Evolutionary conservation across 768 basidiomycete genomes (phyloP).

Genomic region (Mycena galericulata): DNA sequence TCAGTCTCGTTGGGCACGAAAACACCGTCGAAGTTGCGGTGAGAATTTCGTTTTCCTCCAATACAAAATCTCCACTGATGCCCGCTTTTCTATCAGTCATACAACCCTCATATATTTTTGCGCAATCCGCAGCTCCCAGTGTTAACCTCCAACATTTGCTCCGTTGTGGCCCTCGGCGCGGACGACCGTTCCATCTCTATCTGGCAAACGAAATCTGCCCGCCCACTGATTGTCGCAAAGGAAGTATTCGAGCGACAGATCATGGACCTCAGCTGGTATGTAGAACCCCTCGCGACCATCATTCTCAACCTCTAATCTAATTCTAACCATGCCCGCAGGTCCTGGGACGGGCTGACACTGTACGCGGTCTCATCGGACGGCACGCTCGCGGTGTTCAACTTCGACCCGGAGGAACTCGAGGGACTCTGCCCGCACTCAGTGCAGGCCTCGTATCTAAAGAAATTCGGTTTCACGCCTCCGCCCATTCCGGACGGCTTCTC

Average conservation of each 20-base stretch:
- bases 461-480: slow-evolving; percentile 80
- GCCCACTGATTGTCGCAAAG: slow-evolving; percentile 92
- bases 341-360: slow-evolving; percentile 89
- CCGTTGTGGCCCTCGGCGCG: slow-evolving; percentile 93
- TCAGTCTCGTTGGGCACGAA: slow-evolving; percentile 96
- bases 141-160: slow-evolving; percentile 86
- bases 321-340: slow-evolving; percentile 63
- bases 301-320: background rate
- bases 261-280: slow-evolving; percentile 95
- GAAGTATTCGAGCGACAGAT: slow-evolving; percentile 96
- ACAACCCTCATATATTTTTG: slow-evolving; percentile 95
- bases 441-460: slow-evolving; percentile 83
- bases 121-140: slow-evolving; percentile 76
- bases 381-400: slow-evolving; percentile 89
- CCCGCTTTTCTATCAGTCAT: slow-evolving; percentile 67
- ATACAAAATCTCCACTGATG: slow-evolving; percentile 16
- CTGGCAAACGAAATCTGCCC: slow-evolving; percentile 94
- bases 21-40: slow-evolving; percentile 97
- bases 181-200: slow-evolving; percentile 95
- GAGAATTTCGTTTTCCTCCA: slow-evolving; percentile 40
- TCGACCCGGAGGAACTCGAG: slow-evolving; percentile 83
- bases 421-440: slow-evolving; percentile 81
- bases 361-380: slow-evolving; percentile 98
- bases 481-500: slow-evolving; percentile 80
- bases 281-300: slow-evolving; percentile 13